These are phyloP conservation scores for Cryphonectria nitschkei DNA, from an alignment of 2,329 filamentous ascomycete genomes.

Conservation along the genomic window DNA sequence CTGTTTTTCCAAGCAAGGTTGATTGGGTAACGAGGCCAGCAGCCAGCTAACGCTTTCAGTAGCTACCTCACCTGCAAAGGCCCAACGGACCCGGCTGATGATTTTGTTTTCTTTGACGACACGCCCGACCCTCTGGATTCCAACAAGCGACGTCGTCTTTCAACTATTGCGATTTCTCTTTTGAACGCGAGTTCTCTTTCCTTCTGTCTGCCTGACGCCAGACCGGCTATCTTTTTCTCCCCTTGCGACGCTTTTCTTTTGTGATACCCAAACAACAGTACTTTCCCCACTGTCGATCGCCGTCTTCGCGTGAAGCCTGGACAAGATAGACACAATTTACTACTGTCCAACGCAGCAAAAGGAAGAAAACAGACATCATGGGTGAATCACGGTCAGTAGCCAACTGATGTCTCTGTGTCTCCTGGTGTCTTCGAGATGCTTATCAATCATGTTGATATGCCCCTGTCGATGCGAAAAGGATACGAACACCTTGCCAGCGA, in stretches of 20 bases:
- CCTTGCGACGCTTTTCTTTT: slow-evolving; percentile 10
- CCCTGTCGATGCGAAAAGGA: background rate
- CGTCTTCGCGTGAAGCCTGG: background rate
- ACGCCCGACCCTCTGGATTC: slow-evolving; percentile 1
- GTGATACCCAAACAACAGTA: slow-evolving; percentile 26
- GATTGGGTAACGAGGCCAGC: slow-evolving; percentile 7
- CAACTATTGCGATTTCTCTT: slow-evolving; percentile 25
- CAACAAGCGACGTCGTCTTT: slow-evolving; percentile 22
- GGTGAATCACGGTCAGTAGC: slow-evolving; percentile 63
- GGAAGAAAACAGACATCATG: slow-evolving; percentile 48
- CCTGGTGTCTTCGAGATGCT: background rate
- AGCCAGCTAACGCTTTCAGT: slow-evolving; percentile 9
- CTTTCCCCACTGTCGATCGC: slow-evolving; percentile 5
- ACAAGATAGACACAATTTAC: slow-evolving; percentile 12
- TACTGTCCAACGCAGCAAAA: slow-evolving; percentile 10
- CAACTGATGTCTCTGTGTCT: background rate
- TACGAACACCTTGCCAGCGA: background rate
- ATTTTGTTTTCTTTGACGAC: slow-evolving; percentile 12
- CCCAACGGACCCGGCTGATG: slow-evolving; percentile 1
- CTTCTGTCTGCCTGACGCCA: slow-evolving; percentile 11
- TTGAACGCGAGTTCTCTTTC: slow-evolving; percentile 10
- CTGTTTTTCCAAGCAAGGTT: slow-evolving; percentile 13
- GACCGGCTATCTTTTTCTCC: background rate
- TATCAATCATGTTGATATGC: background rate
- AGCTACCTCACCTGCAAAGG: background rate